These are phyloP conservation scores for Rhododendron mucronatum DNA, from an alignment of 148 eudicot genomes.

Conservation along the genomic window DNA sequence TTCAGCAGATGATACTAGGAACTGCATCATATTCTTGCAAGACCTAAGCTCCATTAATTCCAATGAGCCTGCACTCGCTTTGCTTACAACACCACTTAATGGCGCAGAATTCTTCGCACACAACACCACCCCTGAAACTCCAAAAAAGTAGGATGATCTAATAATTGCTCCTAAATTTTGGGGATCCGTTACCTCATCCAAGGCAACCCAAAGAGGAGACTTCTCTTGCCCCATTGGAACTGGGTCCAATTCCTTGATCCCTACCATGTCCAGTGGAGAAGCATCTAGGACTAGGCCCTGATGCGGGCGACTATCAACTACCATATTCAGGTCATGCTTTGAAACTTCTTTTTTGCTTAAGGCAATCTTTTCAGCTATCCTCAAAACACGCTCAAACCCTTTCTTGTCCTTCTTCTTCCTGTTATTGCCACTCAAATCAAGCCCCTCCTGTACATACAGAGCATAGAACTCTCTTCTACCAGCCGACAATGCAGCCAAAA, in stretches of 20 bases:
- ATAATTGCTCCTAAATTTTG: slow-evolving; percentile 96
- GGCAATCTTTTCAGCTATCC: slow-evolving; percentile 71
- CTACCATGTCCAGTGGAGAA: slow-evolving; percentile 87
- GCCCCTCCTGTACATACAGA: slow-evolving; percentile 78
- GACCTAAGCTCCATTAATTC: slow-evolving; percentile 84
- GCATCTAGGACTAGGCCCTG: slow-evolving; percentile 95
- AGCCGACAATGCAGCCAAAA: slow-evolving; percentile 83
- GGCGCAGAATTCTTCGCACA: slow-evolving; percentile 99
- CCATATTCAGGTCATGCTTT: slow-evolving; percentile 94
- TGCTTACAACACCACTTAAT: slow-evolving; percentile 93
- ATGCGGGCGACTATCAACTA: slow-evolving; percentile 86
- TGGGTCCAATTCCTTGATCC: slow-evolving; percentile 62
- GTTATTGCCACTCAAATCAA: slow-evolving; percentile 71
- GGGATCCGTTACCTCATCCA: slow-evolving; percentile 97
- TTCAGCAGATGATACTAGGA: slow-evolving; percentile 66
- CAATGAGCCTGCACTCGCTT: slow-evolving; percentile 97
- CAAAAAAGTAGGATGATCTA: slow-evolving; percentile 88
- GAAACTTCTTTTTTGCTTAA: slow-evolving; percentile 63
- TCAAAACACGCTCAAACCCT: slow-evolving; percentile 78
- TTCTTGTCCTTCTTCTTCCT: slow-evolving; percentile 91
- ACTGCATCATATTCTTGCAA: slow-evolving; percentile 98
- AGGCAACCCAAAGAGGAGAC: slow-evolving; percentile 82
- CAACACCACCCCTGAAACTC: slow-evolving; percentile 78
- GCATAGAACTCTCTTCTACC: slow-evolving; percentile 78
- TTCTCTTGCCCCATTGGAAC: slow-evolving; percentile 39